A percentile compares a stretch with the other conserved stretches of the same genome.
These are phyloP conservation scores for Rhynchospora tenuis DNA, from an alignment of 176 grass and related monocot genomes.

Conservation along the genomic window DNA sequence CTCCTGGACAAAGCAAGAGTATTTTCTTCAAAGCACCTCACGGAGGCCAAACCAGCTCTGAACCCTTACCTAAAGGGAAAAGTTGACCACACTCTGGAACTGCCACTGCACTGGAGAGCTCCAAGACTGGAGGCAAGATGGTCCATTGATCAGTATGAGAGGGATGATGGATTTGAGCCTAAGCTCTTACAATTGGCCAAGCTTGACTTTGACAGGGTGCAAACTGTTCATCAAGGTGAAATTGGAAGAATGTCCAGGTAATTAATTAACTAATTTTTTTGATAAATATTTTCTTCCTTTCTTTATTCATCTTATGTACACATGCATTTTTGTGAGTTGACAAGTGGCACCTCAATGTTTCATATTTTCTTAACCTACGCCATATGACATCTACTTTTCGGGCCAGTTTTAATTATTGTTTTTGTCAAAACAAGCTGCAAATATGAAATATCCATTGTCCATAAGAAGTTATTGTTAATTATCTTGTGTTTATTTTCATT, in stretches of 20 bases:
- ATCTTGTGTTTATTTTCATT: neutral
- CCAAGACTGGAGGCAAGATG: slow-evolving; percentile 29
- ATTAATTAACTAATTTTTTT: neutral
- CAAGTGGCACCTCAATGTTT: no score
- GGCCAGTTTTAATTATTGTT: no score
- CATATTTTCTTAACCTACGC: no score
- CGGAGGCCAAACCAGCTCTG: neutral
- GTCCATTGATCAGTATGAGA: slow-evolving; percentile 36
- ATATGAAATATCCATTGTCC: neutral
- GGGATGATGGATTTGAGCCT: neutral
- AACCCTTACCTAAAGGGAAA: neutral
- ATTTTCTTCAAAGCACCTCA: slow-evolving; percentile 10
- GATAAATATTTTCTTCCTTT: neutral
- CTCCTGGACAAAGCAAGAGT: slow-evolving; percentile 23
- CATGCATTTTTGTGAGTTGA: no score
- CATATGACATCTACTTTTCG: no score
- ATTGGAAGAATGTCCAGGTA: slow-evolving; percentile 27
- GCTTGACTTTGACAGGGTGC: slow-evolving; percentile 36
- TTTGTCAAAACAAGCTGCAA: neutral
- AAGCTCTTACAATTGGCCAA: slow-evolving; percentile 28
- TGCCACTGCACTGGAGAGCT: slow-evolving; percentile 37
- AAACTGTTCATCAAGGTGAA: slow-evolving; percentile 32
- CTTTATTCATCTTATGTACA: neutral
- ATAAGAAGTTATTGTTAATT: neutral
- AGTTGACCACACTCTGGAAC: slow-evolving; percentile 21